These are phyloP conservation scores for Nigrograna mackinnonii DNA, from an alignment of 2,329 filamentous ascomycete genomes.

Conservation along the genomic window DNA sequence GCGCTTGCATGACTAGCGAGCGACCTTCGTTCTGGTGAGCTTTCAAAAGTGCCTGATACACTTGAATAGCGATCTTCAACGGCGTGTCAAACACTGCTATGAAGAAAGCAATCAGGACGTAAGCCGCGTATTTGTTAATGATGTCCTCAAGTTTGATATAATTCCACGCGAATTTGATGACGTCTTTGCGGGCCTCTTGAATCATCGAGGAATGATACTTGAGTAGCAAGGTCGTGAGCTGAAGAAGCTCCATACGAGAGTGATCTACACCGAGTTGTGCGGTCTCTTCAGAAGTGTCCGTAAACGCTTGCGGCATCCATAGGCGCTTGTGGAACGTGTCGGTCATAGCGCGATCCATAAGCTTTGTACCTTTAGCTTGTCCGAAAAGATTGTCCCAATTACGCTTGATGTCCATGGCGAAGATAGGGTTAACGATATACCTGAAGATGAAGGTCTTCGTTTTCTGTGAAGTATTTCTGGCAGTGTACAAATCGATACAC, in stretches of 20 bases:
- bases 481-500: constrained; percentile 85
- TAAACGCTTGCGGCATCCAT: constrained; percentile 82
- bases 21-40: constrained; percentile 95
- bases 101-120: constrained; percentile 96
- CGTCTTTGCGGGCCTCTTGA: constrained; percentile 91
- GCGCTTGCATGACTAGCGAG: constrained; percentile 86
- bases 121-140: constrained; percentile 98
- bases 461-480: constrained; percentile 78
- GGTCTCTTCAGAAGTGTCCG: constrained; percentile 81
- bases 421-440: constrained; percentile 91
- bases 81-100: constrained; percentile 97
- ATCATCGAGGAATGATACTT: constrained; percentile 91
- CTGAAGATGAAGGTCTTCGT: constrained; percentile 92
- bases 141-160: constrained; percentile 96
- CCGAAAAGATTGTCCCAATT: constrained; percentile 65
- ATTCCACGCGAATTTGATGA: constrained; percentile 99
- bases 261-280: constrained; percentile 89
- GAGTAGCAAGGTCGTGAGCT: constrained; percentile 90
- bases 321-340: constrained; percentile 90
- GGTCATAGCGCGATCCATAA: constrained; percentile 86
- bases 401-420: constrained; percentile 93
- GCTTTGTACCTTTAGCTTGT: constrained; percentile 63
- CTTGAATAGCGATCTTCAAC: constrained; percentile 91
- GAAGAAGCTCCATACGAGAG: constrained; percentile 91
- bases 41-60: constrained; percentile 88